These are phyloP conservation scores for Quercus aquifolioides DNA, from an alignment of 306 rosid species.

Conservation along the genomic window DNA sequence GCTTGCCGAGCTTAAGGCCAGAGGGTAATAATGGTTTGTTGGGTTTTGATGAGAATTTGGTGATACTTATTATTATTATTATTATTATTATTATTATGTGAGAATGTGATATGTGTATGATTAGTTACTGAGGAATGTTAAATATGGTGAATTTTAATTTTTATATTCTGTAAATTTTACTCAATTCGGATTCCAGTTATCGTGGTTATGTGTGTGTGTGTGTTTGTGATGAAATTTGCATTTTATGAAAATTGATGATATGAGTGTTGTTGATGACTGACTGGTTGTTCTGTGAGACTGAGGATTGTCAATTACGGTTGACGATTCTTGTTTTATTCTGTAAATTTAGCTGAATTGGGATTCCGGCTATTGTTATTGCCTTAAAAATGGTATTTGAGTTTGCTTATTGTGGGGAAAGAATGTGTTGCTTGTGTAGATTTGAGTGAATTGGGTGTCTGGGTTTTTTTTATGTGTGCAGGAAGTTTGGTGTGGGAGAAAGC, in stretches of 20 bases:
- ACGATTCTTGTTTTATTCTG: background rate
- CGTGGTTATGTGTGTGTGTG: no score
- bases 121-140: background rate
- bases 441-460: background rate
- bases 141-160: no score
- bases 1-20: constrained; percentile 95
- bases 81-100: constrained; percentile 9
- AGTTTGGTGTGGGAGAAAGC: background rate
- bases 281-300: no score
- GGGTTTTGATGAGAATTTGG: background rate
- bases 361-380: no score
- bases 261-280: no score
- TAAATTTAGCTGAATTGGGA: background rate
- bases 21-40: constrained; percentile 45
- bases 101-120: background rate
- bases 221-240: no score
- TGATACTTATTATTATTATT: no score
- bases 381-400: background rate
- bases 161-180: no score
- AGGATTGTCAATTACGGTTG: no score
- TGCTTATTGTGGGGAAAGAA: background rate
- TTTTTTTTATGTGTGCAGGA: background rate
- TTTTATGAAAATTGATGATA: no score
- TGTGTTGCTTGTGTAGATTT: constrained; percentile 39
- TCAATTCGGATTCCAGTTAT: no score